Percentiles rank a stretch among this genome's conserved stretches.
phyloP scores from a whole-genome alignment of 2,329 filamentous ascomycete species.

The Ceratocystis papillata region DNA sequence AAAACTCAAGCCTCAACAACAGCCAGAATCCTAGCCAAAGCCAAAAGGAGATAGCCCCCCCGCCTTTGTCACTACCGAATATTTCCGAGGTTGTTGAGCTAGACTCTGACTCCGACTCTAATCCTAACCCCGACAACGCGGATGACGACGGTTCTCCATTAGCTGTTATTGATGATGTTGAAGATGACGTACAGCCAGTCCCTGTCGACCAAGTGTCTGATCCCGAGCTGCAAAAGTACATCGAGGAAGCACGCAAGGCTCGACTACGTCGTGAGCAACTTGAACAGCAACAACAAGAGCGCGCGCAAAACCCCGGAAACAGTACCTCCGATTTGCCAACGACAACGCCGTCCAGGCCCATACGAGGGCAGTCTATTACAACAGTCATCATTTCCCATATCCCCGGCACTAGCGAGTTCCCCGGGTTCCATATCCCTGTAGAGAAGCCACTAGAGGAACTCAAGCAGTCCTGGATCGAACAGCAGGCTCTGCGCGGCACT shows the following conservation, averaged over 20 bases:
- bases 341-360: not conserved
- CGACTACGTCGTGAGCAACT: slow-evolving; percentile 2
- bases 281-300: not conserved
- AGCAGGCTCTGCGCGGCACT: slow-evolving; percentile 42
- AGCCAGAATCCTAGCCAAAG: not conserved
- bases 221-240: slow-evolving; percentile 39
- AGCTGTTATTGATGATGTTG: not conserved
- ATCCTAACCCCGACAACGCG: not conserved
- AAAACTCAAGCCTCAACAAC: not conserved
- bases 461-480: slow-evolving; percentile 56
- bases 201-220: slow-evolving; percentile 28
- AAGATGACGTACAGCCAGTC: not conserved
- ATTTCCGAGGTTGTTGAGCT: not conserved
- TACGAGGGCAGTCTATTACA: not conserved
- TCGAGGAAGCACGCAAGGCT: slow-evolving; percentile 35
- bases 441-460: slow-evolving; percentile 33
- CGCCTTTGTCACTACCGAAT: not conserved
- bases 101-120: slow-evolving; percentile 1
- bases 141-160: slow-evolving; percentile 21
- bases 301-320: not conserved
- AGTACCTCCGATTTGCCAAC: not conserved
- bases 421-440: slow-evolving; percentile 13
- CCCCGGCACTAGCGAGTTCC: slow-evolving; percentile 36
- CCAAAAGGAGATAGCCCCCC: not conserved
- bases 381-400: slow-evolving; percentile 44